Evolutionary conservation across 2,329 filamentous ascomycete species (phyloP).

Genomic region (Stachybotrys echinatus): DNA sequence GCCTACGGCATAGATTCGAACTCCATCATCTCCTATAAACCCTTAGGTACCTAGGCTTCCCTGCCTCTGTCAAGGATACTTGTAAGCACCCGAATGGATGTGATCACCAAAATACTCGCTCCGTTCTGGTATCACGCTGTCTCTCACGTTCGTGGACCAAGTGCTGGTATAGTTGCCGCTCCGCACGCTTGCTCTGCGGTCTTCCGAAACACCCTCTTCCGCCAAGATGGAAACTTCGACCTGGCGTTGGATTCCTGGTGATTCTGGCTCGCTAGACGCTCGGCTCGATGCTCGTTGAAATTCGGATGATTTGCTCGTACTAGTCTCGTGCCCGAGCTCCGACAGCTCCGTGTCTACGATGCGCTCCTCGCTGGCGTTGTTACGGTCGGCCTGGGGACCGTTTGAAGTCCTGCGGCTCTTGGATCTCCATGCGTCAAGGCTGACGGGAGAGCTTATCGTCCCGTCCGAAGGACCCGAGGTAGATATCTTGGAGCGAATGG

Average conservation of each 20-base stretch:
- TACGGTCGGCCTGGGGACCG: conserved; percentile 8
- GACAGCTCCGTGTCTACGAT: conserved; percentile 13
- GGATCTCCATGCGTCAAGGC: conserved; percentile 12
- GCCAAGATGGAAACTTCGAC: conserved; percentile 10
- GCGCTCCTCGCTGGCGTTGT: conserved; percentile 16
- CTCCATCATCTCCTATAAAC: no score
- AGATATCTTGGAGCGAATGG: conserved; percentile 8
- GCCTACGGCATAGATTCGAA: not conserved
- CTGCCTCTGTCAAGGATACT: not conserved
- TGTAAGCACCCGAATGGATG: conserved; percentile 4
- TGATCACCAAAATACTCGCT: conserved; percentile 7
- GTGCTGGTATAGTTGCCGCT: conserved; percentile 12
- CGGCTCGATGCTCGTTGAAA: not conserved
- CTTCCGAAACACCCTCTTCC: not conserved
- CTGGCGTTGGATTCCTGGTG: conserved; percentile 6
- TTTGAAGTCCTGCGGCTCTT: conserved; percentile 11
- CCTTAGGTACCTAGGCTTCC: no score
- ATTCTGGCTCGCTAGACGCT: not conserved
- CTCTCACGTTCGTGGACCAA: conserved; percentile 7
- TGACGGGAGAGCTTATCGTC: not conserved
- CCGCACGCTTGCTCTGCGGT: conserved; percentile 5
- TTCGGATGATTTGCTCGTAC: not conserved
- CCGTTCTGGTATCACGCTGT: conserved; percentile 2
- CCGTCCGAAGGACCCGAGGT: not conserved
- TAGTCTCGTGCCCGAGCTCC: conserved; percentile 4